Percentiles rank a stretch among this genome's conserved stretches.
phyloP scores from a whole-genome alignment of 2,329 filamentous ascomycete species.

The Botrytis galanthina region DNA sequence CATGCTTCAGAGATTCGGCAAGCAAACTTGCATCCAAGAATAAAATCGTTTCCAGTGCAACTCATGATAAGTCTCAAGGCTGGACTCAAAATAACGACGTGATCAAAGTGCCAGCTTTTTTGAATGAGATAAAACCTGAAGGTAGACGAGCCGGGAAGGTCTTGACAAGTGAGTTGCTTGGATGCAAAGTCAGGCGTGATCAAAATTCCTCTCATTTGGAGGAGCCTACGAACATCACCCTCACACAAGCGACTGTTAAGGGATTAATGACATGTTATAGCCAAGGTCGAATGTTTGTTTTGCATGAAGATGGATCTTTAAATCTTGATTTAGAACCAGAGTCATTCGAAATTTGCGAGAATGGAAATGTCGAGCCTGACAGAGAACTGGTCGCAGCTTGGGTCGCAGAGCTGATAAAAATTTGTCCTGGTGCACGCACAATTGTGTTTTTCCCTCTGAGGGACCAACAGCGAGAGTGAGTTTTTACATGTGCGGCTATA shows the following conservation, averaged over 20 bases:
- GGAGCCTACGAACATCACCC: neutral
- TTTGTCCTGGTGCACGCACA: slow-evolving; percentile 45
- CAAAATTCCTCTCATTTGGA: neutral
- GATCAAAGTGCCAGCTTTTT: neutral
- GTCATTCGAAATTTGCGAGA: slow-evolving; percentile 2
- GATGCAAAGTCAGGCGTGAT: slow-evolving; percentile 5
- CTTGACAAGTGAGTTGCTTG: slow-evolving; percentile 17
- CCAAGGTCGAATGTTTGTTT: slow-evolving; percentile 30
- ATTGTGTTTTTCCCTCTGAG: slow-evolving; percentile 49
- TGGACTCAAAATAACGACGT: neutral
- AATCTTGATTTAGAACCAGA: slow-evolving; percentile 4
- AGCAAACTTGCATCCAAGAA: slow-evolving; percentile 7
- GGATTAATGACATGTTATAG: slow-evolving; percentile 26
- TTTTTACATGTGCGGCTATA: neutral
- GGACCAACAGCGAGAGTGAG: slow-evolving; percentile 42
- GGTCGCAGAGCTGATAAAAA: slow-evolving; percentile 24
- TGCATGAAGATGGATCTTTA: slow-evolving; percentile 24
- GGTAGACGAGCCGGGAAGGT: neutral
- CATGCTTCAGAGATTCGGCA: slow-evolving; percentile 24
- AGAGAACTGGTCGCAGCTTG: slow-evolving; percentile 19
- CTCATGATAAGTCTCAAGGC: neutral
- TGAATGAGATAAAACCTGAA: neutral
- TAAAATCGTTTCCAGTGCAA: neutral
- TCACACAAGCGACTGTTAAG: slow-evolving; percentile 24
- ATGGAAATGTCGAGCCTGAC: slow-evolving; percentile 14